phyloP scores from a whole-genome alignment of 2,329 filamentous ascomycete species.

The Fusarium sp. region DNA sequence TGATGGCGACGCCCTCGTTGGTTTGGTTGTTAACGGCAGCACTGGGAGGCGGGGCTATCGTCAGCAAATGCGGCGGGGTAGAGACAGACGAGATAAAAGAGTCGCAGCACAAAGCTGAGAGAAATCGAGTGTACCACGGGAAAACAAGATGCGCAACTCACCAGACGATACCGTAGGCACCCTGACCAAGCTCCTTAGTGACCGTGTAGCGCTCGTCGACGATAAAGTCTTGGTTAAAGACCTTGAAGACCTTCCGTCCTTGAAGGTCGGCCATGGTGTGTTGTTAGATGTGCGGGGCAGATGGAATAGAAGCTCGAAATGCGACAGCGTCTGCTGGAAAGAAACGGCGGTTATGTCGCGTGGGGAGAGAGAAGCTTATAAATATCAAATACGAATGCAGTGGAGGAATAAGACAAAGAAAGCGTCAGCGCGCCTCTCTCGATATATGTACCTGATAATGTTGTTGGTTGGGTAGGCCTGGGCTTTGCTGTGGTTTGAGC shows the following conservation, averaged over 20 bases:
- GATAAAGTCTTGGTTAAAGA: conserved; percentile 99
- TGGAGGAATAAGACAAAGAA: conserved; percentile 36
- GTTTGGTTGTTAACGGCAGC: conserved; percentile 93
- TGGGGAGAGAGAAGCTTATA: background rate
- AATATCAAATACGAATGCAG: conserved; percentile 14
- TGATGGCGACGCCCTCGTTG: conserved; percentile 95
- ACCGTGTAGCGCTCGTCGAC: conserved; percentile 99
- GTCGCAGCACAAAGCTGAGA: conserved; percentile 33
- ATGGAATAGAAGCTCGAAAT: conserved; percentile 24
- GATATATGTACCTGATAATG: conserved; percentile 49
- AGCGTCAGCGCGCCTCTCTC: conserved; percentile 38
- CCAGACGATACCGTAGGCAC: conserved; percentile 99
- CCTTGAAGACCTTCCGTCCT: conserved; percentile 93
- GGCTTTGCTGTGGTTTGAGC: conserved; percentile 16
- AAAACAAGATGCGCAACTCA: conserved; percentile 60
- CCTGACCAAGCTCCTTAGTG: conserved; percentile 98
- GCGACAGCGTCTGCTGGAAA: conserved; percentile 18
- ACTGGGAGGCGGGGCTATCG: conserved; percentile 64
- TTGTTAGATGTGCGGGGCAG: conserved; percentile 36
- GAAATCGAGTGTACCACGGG: conserved; percentile 3
- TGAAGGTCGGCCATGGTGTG: conserved; percentile 59
- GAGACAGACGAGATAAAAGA: conserved; percentile 32
- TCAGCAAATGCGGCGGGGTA: conserved; percentile 51
- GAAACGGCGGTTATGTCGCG: conserved; percentile 10
- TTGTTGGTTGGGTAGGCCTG: conserved; percentile 42